Evolutionary conservation across 331 rosid species (phyloP), one percentile per base, ranked within the genome.

Genomic region (Rosa hybrid): DNA sequence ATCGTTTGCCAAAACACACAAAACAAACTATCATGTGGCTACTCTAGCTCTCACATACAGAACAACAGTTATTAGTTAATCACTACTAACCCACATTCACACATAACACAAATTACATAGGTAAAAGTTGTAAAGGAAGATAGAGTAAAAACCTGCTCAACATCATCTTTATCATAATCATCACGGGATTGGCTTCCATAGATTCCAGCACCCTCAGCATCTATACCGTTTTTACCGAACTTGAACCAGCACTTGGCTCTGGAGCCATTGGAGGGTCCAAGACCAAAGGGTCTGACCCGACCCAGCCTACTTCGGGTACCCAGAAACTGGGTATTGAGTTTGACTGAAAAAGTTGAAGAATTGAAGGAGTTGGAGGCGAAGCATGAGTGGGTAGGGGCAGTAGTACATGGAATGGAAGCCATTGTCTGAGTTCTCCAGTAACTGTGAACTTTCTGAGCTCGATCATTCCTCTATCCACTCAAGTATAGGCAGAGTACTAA

Each of bases 131-230:
- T 1, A 34, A 12, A 56, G 38, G 34, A 7, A 72, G 10, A 77
- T 74, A 72, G n/a, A 49, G 20, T 44, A 25, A 75, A 71, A 82
- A 93, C 98, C 94, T 95, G 99, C 79, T 93, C 98, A 74, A 93
- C 98, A 83, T 95, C 98, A 81, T 95, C 99, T 80, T 91, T 93
- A 60, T 91, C 95, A 82, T 86, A 95, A 83, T 95, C 99, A 63
- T 95, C 91, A 62, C 99, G 92, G 56, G 91, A 56, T 72, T 95
- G 98, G 83, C 98, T 95, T 4, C 99, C 99, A 87, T 95, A 95
- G 83, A 95, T 93, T 10, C 99, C 99, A 78, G 98, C 98, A 76
- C 97, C 98, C 87, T 95, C 93, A 20, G 98, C 97, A 81, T 92
- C 98, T 42, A 94, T 89, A 21, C 98, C 98, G 71, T 87, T 93